A percentile compares a stretch with the other conserved stretches of the same genome.
These are phyloP conservation scores for Miscanthus lutarioriparius DNA, from an alignment of 176 grass and related monocot genomes.

Conservation along the genomic window DNA sequence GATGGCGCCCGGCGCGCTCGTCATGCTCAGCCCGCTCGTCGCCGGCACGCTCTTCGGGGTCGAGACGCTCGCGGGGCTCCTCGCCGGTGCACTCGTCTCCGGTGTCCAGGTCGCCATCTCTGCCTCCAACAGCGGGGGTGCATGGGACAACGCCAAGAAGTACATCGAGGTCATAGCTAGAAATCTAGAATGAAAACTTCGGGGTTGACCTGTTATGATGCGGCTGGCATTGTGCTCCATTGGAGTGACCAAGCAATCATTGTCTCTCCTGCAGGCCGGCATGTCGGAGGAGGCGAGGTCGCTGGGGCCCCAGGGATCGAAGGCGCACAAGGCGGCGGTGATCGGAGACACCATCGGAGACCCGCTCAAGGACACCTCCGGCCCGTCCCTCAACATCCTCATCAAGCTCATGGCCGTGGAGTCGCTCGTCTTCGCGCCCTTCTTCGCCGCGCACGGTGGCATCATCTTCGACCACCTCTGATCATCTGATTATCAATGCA, in stretches of 20 bases:
- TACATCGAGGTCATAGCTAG: conserved; percentile 74
- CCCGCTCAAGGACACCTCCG: conserved; percentile 93
- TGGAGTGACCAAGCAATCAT: no score
- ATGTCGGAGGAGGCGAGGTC: conserved; percentile 71
- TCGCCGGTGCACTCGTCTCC: conserved; percentile 78
- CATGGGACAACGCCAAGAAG: conserved; percentile 98
- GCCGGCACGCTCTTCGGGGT: conserved; percentile 73
- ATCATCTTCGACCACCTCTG: conserved; percentile 63
- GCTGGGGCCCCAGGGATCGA: conserved; percentile 81
- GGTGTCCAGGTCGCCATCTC: conserved; percentile 95
- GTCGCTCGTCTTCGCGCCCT: conserved; percentile 85
- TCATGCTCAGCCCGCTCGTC: conserved; percentile 67
- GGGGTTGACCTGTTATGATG: background rate
- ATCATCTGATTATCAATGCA: background rate
- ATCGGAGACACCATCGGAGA: conserved; percentile 86
- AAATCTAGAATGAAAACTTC: background rate
- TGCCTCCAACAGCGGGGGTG: conserved; percentile 86
- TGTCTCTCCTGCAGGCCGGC: conserved; percentile 59
- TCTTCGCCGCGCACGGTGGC: conserved; percentile 81
- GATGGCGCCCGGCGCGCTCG: conserved; percentile 74
- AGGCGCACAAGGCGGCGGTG: conserved; percentile 86
- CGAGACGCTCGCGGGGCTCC: conserved; percentile 68
- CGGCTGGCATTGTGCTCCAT: no score
- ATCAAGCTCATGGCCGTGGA: conserved; percentile 96
- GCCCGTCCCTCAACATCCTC: conserved; percentile 85